Base-by-base conservation (phyloP, 2,329 filamentous ascomycete genomes). In the Tolypocladium paradoxum region DNA sequence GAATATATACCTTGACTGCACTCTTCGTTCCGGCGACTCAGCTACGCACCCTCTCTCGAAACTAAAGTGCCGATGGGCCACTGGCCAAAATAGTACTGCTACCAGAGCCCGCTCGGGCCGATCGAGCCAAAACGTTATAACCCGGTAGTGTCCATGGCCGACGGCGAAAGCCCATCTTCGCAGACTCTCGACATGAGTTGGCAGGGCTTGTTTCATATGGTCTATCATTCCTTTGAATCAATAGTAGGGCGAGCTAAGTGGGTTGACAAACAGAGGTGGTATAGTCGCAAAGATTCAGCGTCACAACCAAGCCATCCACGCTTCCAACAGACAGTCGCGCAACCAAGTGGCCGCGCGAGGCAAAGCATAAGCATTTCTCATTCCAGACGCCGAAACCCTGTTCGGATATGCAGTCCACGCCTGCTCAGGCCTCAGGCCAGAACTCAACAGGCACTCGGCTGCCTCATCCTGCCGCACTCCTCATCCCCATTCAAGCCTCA, bases 311-410 rank as follows among this genome's bases (percentile, higher is more conserved):
- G 49, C 46, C 36, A 38, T 45, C 47, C 38, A 43, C 24, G 24
- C 45, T 24, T 24, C 34, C 38, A 49, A 12, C 43, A 38, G 20
- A 36, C 35, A 48, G 49, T 40, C 34, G 29, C 22, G 20, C 33
- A 43, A 16, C 49, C 55, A 49, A 51, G 18, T 20, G 27, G 11
- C 54, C 48, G 50, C 55, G 59, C 58, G 56, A 55, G 58, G 27
- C 34, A 36, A 49, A 52, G 16, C 27, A 22, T 22, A 63, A 55
- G 59, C 57, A 55, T 65, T 62, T 54, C 58, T 63, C 58, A 50
- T 62, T 55, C 64, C 62, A 58, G 59, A 64, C 65, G 65, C 64
- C 64, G 57, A 61, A 57, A 60, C 60, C 58, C 58, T 59, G 60
- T 55, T 57, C 58, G 57, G 58, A 58, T 58, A 63, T 63, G 61